These are phyloP conservation scores for Obba rivulosa DNA, from an alignment of 768 basidiomycete genomes.

Conservation along the genomic window DNA sequence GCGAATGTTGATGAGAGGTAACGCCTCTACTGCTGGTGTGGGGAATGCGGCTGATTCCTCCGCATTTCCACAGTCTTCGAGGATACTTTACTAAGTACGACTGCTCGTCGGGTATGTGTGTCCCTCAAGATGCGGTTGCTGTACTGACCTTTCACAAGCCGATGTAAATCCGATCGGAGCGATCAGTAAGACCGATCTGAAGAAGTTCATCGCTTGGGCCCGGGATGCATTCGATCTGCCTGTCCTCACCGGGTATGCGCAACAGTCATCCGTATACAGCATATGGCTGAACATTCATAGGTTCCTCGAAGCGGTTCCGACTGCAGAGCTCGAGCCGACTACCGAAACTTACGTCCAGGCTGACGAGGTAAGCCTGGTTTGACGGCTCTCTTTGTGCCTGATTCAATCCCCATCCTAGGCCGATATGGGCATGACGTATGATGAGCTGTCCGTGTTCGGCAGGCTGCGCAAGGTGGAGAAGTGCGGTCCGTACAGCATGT, in stretches of 20 bases:
- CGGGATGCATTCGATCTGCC: conserved; percentile 76
- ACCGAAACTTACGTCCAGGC: conserved; percentile 92
- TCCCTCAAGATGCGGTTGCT: neutral
- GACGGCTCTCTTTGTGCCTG: neutral
- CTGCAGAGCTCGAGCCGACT: conserved; percentile 94
- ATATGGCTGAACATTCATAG: conserved; percentile 32
- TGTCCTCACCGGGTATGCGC: conserved; percentile 62
- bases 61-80: conserved; percentile 54
- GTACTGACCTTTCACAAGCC: conserved; percentile 39
- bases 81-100: conserved; percentile 99
- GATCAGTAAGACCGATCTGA: conserved; percentile 96
- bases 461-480: conserved; percentile 94
- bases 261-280: neutral
- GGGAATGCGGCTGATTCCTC: neutral
- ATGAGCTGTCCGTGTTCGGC: conserved; percentile 92
- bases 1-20: conserved; percentile 98
- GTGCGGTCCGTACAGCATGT: conserved; percentile 96
- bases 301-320: conserved; percentile 88
- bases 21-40: neutral
- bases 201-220: conserved; percentile 90
- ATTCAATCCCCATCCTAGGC: conserved; percentile 39
- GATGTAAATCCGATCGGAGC: conserved; percentile 98
- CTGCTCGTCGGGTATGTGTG: conserved; percentile 70
- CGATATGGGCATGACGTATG: conserved; percentile 99
- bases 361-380: conserved; percentile 63